A percentile compares a stretch with the other conserved stretches of the same genome.
These are phyloP conservation scores for Amanita muscaria DNA, from an alignment of 768 basidiomycete species.

Conservation along the genomic window DNA sequence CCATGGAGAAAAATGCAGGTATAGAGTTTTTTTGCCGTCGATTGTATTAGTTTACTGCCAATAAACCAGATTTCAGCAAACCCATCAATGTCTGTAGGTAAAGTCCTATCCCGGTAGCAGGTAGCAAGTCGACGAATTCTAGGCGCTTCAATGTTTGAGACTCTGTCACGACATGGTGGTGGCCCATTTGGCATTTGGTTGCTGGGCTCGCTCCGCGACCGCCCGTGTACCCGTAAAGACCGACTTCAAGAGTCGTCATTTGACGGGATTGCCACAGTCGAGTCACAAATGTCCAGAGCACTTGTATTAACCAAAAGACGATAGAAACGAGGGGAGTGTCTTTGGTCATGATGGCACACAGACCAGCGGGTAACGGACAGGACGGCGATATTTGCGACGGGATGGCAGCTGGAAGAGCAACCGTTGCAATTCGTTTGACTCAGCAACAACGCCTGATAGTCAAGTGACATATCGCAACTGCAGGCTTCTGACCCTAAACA, in stretches of 20 bases:
- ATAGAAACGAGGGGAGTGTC: constrained; percentile 85
- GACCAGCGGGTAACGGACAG: constrained; percentile 55
- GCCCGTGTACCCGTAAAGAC: constrained; percentile 95
- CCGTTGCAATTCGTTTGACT: constrained; percentile 52
- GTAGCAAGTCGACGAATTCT: constrained; percentile 21
- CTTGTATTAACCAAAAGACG: constrained; percentile 82
- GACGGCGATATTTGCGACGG: constrained; percentile 40
- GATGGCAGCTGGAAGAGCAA: constrained; percentile 27
- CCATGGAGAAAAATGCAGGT: no score
- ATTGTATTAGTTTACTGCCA: no score
- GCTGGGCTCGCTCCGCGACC: constrained; percentile 61
- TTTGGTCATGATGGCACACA: constrained; percentile 66
- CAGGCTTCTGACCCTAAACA: constrained; percentile 80
- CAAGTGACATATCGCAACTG: constrained; percentile 73
- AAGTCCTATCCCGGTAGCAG: constrained; percentile 40
- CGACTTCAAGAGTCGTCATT: constrained; percentile 95
- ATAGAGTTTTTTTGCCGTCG: no score
- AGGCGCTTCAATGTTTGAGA: no score
- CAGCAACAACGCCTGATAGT: neutral
- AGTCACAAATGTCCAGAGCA: constrained; percentile 83
- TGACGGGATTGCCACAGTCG: constrained; percentile 92
- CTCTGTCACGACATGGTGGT: constrained; percentile 39
- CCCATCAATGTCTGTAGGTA: no score
- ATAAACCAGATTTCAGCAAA: no score
- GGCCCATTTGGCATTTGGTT: constrained; percentile 81